Evolutionary conservation across 2,329 filamentous ascomycete species (phyloP).

Genomic region (Aschersonia sp.): DNA sequence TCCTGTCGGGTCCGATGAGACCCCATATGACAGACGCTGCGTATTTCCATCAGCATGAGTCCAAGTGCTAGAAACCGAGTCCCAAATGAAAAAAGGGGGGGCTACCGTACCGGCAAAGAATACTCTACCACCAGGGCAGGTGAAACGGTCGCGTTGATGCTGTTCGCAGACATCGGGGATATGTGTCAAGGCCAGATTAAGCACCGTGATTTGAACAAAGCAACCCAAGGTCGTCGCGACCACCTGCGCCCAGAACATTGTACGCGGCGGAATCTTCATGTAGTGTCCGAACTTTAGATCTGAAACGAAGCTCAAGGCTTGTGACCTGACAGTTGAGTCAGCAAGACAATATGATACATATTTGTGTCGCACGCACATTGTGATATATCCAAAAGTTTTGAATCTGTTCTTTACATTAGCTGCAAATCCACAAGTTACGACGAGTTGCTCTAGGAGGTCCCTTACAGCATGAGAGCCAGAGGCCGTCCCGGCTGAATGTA

Average conservation of each 20-base stretch:
- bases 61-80: not conserved
- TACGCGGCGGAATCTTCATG: slow-evolving; percentile 55
- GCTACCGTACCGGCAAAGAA: slow-evolving; percentile 41
- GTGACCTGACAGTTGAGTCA: slow-evolving; percentile 23
- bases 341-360: not conserved
- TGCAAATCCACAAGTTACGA: not conserved
- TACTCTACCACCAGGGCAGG: slow-evolving; percentile 47
- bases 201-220: slow-evolving; percentile 49
- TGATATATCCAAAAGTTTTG: slow-evolving; percentile 49
- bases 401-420: slow-evolving; percentile 24
- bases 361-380: slow-evolving; percentile 23
- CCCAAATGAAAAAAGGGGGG: not conserved
- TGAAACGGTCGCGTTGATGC: slow-evolving; percentile 42
- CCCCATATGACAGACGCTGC: slow-evolving; percentile 53
- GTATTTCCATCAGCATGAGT: not conserved
- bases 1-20: slow-evolving; percentile 46
- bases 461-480: slow-evolving; percentile 57
- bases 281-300: slow-evolving; percentile 62
- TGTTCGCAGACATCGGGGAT: slow-evolving; percentile 51
- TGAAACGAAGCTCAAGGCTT: slow-evolving; percentile 48
- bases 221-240: slow-evolving; percentile 52
- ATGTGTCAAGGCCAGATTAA: slow-evolving; percentile 44
- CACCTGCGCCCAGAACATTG: slow-evolving; percentile 52
- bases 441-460: not conserved
- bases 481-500: slow-evolving; percentile 63